Evolutionary conservation across 2,329 filamentous ascomycete genomes (phyloP), one percentile per base, ranked within the genome.

Genomic region (Ophiostoma sp.): DNA sequence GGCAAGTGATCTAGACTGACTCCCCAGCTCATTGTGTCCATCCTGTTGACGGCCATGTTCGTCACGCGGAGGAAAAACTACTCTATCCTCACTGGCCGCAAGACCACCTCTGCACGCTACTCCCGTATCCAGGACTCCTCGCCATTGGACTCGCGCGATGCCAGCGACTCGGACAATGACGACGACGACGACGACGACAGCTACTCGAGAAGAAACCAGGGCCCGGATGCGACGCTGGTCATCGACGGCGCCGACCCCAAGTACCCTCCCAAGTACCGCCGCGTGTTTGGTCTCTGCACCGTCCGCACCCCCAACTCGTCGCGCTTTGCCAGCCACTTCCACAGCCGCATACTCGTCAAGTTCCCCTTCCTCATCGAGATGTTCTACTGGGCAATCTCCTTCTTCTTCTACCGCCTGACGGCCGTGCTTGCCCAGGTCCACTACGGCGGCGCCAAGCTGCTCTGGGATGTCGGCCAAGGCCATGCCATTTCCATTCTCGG

Each of bases 351-450:
- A 66, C 77, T 89, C 65, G 82, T 86, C 73, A 87, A 86, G 72
- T 87, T 87, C 72, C 88, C 88, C 4, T 90, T 90, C 74, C 76
- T 90, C 67, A 82, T 90, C 65, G 88, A 90, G 76, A 90, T 90
- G 86, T 89, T 90, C 76, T 90, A 90, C 78, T 90, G 88, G 88
- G 81, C 83, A 60, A 81, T 90, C 72, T 89, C 87, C 74, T 84
- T 87, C 71, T 79, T 83, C 63, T 87, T 88, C 74, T 90, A 90
- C 77, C 81, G 83, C 49, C 79, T 86, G 76, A 88, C 86, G 7
- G 82, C 84, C 16, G 78, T 82, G 16, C 66, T 82, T 6, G 82
- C 84, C 2, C 80, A 83, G 69, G 76, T 76, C 64, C 77, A 84
- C 67, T 86, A 85, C 69, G 82, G 83, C 47, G 81, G 82, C 62